Evolutionary conservation across 805 yeast species (phyloP), one percentile per base, ranked within the genome.

Genomic region (Candida tibetensis): DNA sequence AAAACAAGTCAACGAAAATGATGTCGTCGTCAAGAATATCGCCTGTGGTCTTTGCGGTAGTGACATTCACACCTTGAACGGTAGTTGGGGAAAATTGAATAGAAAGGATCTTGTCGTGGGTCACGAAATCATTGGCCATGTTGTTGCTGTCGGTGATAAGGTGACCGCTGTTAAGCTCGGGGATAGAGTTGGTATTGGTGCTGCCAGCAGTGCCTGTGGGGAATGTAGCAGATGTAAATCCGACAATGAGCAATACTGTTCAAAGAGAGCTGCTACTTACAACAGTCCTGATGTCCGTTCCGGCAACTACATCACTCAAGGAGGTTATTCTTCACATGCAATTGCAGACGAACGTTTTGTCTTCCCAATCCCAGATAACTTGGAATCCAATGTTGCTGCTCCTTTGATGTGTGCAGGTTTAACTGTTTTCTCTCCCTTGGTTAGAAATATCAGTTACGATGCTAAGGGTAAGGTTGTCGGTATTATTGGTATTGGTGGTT

Each of bases 131-230:
- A 51, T 69, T 19, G 75, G 75, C 29, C 53, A 64, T 13, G 60
- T 56, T 12, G 35, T 76, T 14, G 70, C 65, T 26, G 66, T 82
- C 28, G 95, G 93, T 37, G 48, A 68, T n/a, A 64, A 73, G 25
- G 78, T 84, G 47, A 58, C 60, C 7, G 66, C 44, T 37, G 71
- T 62, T 64, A 76, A 70, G 55, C 57, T 81, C 14, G 95, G 95
- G 39, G 82, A 86, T 47, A 70, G 87, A 47, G 93, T 84, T 18
- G 95, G 91, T 38, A 73, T 84, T 34, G 95, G 95, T 49, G 91
- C 93, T 17, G 81, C 77, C 53, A 67, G 72, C 17, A 66, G 63
- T 41, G 66, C 84, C 27, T 85, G 95, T 65, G 59, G 70, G 39
- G 47, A 44, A 3, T 57, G 61, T 37, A 16, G 35, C 39, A 43